These are phyloP conservation scores for Neophaeococcomyces mojaviensis DNA, from an alignment of 2,329 filamentous ascomycete genomes.

Conservation along the genomic window DNA sequence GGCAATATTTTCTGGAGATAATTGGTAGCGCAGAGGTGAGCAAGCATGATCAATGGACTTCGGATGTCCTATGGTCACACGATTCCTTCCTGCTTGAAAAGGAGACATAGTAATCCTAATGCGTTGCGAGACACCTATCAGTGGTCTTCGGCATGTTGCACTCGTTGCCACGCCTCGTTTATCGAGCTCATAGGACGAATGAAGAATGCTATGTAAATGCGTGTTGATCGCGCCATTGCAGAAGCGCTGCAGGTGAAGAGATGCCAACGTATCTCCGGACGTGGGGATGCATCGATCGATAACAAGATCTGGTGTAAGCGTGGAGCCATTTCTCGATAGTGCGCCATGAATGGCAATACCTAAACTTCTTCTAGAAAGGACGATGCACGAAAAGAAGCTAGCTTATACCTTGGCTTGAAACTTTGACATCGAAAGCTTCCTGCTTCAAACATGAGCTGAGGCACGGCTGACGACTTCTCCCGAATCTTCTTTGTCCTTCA, in stretches of 20 bases:
- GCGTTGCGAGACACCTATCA: not conserved
- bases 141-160: not conserved
- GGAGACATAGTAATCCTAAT: constrained; percentile 8
- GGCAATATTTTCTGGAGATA: not conserved
- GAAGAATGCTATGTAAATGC: too few relatives aligned
- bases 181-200: too few relatives aligned
- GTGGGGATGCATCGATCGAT: too few relatives aligned
- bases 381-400: not conserved
- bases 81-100: not conserved
- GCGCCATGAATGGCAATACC: too few relatives aligned
- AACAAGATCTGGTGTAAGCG: too few relatives aligned
- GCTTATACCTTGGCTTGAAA: not conserved
- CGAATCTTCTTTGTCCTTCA: not conserved
- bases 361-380: too few relatives aligned
- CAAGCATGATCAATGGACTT: not conserved
- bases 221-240: too few relatives aligned
- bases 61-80: not conserved
- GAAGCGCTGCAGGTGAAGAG: too few relatives aligned
- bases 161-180: too few relatives aligned
- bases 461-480: not conserved
- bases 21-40: not conserved
- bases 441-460: not conserved
- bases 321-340: too few relatives aligned
- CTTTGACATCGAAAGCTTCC: not conserved
- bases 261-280: too few relatives aligned